Base-by-base conservation (phyloP, 768 basidiomycete species). In the Leucosporidium scottii region DNA sequence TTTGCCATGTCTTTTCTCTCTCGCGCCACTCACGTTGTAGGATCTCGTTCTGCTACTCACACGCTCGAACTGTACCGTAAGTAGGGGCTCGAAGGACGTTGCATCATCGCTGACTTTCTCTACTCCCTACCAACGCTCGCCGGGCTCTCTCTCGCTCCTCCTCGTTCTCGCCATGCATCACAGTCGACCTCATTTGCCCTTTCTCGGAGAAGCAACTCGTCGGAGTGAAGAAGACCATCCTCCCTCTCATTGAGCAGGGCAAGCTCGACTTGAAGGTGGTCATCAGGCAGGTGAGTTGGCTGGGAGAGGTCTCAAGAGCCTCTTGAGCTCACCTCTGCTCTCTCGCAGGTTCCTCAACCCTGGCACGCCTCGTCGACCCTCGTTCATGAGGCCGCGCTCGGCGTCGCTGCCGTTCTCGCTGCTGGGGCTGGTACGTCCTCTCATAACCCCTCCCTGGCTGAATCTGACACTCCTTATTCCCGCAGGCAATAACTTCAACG, bases 321-420 rank as follows among this genome's bases (percentile, higher is more conserved):
- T 3, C 10, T n/a, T n/a, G 34, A 18, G 30, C 12, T 31, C 21
- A 68, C 63, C 47, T 18, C n/a, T 53, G 17, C 21, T 28, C 18
- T 27, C 48, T 13, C 8, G 9, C 61, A 66, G 59, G 48, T 59
- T 21, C 72, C 68, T 18, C 72, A 73, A 49, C 53, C 68, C n/a
- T 73, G 72, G 72, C 72, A 73, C 39, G 27, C 66, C 17, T 59
- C 57, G 0, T 65, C 63, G 20, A 73, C 72, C 0, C 63, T 67
- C 31, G 68, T 73, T 0, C 72, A 73, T 60, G 72, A 73, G 44
- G 72, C 72, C 5, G 68, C 66, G 0, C 66, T 73, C 47, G 72
- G 57, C 34, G 68, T 64, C 25, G 49, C 54, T 23, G 61, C 61
- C 20, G 50, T 55, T 7, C 63, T 65, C 39, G 59, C 59, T 30